Conservation (phyloP, 2,329 filamentous ascomycete species). For the Leptographium procerum region DNA sequence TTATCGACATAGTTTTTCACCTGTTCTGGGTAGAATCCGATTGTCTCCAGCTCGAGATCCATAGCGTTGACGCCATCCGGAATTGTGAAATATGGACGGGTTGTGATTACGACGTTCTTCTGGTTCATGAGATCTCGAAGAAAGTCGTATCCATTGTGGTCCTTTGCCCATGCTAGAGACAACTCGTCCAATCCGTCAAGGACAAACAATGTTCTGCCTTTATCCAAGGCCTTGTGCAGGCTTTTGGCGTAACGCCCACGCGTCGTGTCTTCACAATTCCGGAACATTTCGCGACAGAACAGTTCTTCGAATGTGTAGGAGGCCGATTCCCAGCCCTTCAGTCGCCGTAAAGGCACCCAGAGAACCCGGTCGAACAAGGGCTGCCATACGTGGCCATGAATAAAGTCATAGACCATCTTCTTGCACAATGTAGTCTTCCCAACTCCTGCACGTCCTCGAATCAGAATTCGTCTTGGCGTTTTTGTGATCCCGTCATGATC, state of each 20-base stretch:
- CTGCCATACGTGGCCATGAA: constrained; percentile 13
- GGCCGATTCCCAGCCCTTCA: constrained; percentile 14
- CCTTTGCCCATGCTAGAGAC: constrained; percentile 8
- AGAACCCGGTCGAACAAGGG: constrained; percentile 24
- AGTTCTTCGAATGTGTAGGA: constrained; percentile 12
- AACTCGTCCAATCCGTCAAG: constrained; percentile 34
- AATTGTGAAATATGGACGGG: constrained; percentile 19
- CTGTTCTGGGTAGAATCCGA: constrained; percentile 26
- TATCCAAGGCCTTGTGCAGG: neutral
- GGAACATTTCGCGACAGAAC: neutral
- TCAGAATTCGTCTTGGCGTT: constrained; percentile 20
- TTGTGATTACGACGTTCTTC: constrained; percentile 27
- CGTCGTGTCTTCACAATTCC: no score
- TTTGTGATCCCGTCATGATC: constrained; percentile 1
- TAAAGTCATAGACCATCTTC: constrained; percentile 26
- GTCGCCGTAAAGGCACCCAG: constrained; percentile 26
- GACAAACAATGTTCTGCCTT: constrained; percentile 22
- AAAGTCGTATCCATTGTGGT: constrained; percentile 12
- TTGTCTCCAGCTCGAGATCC: constrained; percentile 26
- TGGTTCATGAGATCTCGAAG: constrained; percentile 20
- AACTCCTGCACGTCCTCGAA: constrained; percentile 25
- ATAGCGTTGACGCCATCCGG: constrained; percentile 4
- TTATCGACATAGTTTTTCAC: constrained; percentile 20
- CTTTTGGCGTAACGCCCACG: neutral
- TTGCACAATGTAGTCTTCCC: constrained; percentile 31